Conservation (phyloP, 2,329 filamentous ascomycete species). For the Sporothrix inflata region DNA sequence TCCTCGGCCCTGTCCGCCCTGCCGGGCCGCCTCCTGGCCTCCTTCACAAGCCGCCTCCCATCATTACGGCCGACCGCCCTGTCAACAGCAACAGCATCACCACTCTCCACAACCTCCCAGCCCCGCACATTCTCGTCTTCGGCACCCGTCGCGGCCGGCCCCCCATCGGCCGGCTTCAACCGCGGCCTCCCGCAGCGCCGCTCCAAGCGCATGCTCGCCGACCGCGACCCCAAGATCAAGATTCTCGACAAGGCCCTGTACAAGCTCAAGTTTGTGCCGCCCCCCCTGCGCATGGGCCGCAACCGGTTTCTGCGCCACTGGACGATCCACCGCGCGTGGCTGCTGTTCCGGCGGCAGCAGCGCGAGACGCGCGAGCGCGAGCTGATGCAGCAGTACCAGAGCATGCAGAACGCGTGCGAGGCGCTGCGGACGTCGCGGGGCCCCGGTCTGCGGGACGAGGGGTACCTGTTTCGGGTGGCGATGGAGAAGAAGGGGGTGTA, state of each 20-base stretch:
- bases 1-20: conserved; percentile 5
- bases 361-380: conserved; percentile 67
- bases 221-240: conserved; percentile 42
- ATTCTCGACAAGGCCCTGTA: conserved; percentile 42
- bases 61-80: not conserved
- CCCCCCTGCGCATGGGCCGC: conserved; percentile 84
- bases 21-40: conserved; percentile 25
- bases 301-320: conserved; percentile 90
- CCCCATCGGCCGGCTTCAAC: not conserved
- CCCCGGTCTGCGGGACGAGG: conserved; percentile 61
- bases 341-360: conserved; percentile 73
- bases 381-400: conserved; percentile 77
- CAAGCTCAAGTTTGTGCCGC: conserved; percentile 45
- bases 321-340: conserved; percentile 98
- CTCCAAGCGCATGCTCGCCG: conserved; percentile 30
- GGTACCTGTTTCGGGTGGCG: conserved; percentile 80
- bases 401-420: conserved; percentile 85
- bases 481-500: conserved; percentile 91
- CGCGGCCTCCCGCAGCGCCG: not conserved
- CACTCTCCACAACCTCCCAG: not conserved
- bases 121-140: conserved; percentile 24
- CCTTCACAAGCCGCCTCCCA: conserved; percentile 21
- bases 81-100: not conserved
- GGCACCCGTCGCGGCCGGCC: not conserved
- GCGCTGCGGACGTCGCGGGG: conserved; percentile 68